phyloP scores from a whole-genome alignment of 23 red algal species.

The Gracilaria gracilis region DNA sequence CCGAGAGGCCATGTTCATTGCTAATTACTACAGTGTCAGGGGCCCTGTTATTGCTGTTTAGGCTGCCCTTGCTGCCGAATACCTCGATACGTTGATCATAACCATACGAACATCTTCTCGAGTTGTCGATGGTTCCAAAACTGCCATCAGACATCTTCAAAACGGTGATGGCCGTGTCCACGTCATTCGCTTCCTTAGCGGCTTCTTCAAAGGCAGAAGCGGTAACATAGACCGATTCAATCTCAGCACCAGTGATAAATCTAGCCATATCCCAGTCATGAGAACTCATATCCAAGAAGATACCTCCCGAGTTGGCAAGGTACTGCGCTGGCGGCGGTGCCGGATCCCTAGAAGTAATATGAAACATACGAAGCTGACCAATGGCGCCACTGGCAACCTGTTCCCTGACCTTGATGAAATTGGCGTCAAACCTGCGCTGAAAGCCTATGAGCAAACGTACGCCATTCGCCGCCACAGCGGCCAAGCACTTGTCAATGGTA shows the following conservation, averaged over 20 bases:
- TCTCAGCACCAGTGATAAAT: slow-evolving; percentile 95
- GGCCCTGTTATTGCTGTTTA: slow-evolving; percentile 87
- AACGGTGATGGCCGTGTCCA: slow-evolving; percentile 91
- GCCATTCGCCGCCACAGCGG: slow-evolving; percentile 60
- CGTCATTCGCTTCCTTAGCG: slow-evolving; percentile 88
- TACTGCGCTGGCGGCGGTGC: slow-evolving; percentile 95
- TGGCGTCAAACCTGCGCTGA: slow-evolving; percentile 96
- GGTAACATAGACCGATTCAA: slow-evolving; percentile 95
- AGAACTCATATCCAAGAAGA: slow-evolving; percentile 96
- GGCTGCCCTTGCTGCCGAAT: slow-evolving; percentile 87
- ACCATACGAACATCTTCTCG: slow-evolving; percentile 93
- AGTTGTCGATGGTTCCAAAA: slow-evolving; percentile 99
- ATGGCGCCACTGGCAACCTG: slow-evolving; percentile 76
- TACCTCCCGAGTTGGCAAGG: slow-evolving; percentile 89
- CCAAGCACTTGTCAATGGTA: slow-evolving; percentile 90
- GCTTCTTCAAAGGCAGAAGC: slow-evolving; percentile 90
- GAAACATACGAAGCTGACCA: slow-evolving; percentile 95
- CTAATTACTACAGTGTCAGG: slow-evolving; percentile 79
- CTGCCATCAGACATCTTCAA: slow-evolving; percentile 94
- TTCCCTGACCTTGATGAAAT: slow-evolving; percentile 81
- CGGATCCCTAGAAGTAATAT: slow-evolving; percentile 94
- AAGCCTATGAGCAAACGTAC: slow-evolving; percentile 94
- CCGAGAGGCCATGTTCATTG: slow-evolving; percentile 55
- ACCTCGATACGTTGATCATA: slow-evolving; percentile 99
- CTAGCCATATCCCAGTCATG: slow-evolving; percentile 99